A percentile compares a stretch with the other conserved stretches of the same genome.
phyloP scores from a whole-genome alignment of 2,329 filamentous ascomycete genomes.

The Sporothrix humicola region DNA sequence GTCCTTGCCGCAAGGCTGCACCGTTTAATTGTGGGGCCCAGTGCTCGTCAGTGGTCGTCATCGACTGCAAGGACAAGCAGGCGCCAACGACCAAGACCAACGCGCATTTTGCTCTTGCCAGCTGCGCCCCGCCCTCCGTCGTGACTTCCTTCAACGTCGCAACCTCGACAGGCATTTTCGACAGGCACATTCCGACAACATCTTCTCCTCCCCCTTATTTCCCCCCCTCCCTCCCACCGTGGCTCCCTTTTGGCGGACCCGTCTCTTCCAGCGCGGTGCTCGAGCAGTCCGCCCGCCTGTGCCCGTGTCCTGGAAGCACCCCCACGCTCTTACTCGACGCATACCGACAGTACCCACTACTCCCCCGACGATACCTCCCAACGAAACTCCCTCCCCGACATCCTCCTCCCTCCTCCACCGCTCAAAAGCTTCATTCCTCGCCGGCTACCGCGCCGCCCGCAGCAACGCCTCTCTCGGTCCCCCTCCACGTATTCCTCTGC shows the following conservation, averaged over 20 bases:
- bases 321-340: conserved; percentile 23
- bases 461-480: not conserved
- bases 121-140: not conserved
- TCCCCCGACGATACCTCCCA: not conserved
- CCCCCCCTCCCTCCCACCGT: not conserved
- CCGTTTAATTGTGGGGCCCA: conserved; percentile 7
- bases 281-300: conserved; percentile 29
- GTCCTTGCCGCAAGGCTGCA: conserved; percentile 31
- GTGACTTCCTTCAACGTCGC: not conserved
- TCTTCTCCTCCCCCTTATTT: not conserved
- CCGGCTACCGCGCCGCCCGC: conserved; percentile 22
- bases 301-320: conserved; percentile 32
- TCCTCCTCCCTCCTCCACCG: conserved; percentile 15
- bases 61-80: not conserved
- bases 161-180: not conserved
- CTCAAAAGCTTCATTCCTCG: conserved; percentile 23
- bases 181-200: not conserved
- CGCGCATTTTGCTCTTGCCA: not conserved
- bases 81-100: not conserved
- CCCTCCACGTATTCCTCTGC: conserved; percentile 50
- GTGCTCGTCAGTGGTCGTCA: not conserved
- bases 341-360: not conserved
- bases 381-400: not conserved
- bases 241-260: conserved; percentile 31
- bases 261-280: conserved; percentile 31